Evolutionary conservation across 225 moss, liverwort and hornwort species (phyloP).

Genomic region (Marchantia polymorpha): DNA sequence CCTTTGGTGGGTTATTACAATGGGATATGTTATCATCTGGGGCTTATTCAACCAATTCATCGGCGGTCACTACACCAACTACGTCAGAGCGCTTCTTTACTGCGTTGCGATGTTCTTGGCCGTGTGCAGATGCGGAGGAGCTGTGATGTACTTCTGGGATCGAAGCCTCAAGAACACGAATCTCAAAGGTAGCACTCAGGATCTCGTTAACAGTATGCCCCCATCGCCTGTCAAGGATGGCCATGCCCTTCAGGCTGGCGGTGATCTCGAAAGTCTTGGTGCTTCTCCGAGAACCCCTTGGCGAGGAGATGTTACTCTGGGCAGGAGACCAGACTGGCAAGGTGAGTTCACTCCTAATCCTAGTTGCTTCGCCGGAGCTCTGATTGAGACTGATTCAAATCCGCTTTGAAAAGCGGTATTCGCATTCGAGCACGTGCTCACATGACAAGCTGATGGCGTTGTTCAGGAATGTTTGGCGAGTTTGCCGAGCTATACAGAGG

Average conservation of each 20-base stretch:
- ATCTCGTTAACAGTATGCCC: neutral
- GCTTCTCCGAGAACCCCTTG: neutral
- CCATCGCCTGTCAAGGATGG: neutral
- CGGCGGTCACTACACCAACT: neutral
- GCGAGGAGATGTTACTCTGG: slow-evolving; percentile 21
- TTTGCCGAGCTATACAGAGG: neutral
- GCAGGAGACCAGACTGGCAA: slow-evolving; percentile 35
- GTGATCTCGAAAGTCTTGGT: too few relatives aligned
- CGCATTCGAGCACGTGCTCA: too few relatives aligned
- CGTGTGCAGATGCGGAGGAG: slow-evolving; percentile 10
- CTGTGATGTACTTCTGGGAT: slow-evolving; percentile 15
- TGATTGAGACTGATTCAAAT: neutral
- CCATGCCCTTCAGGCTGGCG: neutral
- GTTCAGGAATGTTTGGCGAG: slow-evolving; percentile 23
- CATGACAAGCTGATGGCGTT: neutral
- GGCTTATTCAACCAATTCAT: slow-evolving; percentile 14
- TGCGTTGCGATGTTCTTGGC: neutral
- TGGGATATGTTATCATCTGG: slow-evolving; percentile 13
- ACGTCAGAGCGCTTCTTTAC: slow-evolving; percentile 4
- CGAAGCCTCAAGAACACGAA: neutral
- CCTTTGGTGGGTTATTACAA: too few relatives aligned
- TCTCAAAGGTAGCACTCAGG: neutral
- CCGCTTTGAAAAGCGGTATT: neutral
- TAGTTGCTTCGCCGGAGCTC: neutral
- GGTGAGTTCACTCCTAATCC: slow-evolving; percentile 5